Conservation (phyloP, 805 yeast species). For the Peterozyma toletana region DNA sequence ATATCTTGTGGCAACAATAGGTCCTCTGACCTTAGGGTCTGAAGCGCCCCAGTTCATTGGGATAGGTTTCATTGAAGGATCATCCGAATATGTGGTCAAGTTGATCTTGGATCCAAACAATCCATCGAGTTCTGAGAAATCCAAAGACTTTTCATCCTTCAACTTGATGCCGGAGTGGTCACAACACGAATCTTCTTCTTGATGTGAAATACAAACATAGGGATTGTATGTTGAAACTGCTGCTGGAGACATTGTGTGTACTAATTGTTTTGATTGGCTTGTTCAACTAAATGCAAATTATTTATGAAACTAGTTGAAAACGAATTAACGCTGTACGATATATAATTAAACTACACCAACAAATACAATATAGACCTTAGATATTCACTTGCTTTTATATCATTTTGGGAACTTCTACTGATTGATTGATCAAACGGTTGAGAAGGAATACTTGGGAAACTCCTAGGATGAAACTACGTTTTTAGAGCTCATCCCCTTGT, state of each 20-base stretch:
- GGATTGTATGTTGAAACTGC: conserved; percentile 3
- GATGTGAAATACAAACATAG: conserved; percentile 2
- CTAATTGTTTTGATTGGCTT: neutral
- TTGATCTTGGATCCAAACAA: conserved; percentile 25
- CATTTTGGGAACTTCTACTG: too few relatives aligned
- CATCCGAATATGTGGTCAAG: conserved; percentile 48
- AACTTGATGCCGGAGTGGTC: neutral
- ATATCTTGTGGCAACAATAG: conserved; percentile 47
- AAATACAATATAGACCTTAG: too few relatives aligned
- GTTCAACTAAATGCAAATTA: neutral
- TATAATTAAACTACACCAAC: neutral
- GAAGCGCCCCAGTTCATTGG: conserved; percentile 46
- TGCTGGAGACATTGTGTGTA: conserved; percentile 8
- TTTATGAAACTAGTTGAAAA: neutral
- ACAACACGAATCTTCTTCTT: neutral
- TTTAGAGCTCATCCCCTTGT: too few relatives aligned
- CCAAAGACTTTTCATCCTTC: conserved; percentile 13
- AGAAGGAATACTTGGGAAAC: too few relatives aligned
- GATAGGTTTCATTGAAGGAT: conserved; percentile 40
- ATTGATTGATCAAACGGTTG: too few relatives aligned
- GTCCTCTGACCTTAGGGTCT: conserved; percentile 44
- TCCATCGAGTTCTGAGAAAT: conserved; percentile 12
- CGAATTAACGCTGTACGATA: neutral
- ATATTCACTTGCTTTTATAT: too few relatives aligned
- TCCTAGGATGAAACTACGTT: too few relatives aligned